Evolutionary conservation across 2,329 filamentous ascomycete genomes (phyloP), one percentile per base, ranked within the genome.

Genomic region (Colletotrichum chrysophilum): DNA sequence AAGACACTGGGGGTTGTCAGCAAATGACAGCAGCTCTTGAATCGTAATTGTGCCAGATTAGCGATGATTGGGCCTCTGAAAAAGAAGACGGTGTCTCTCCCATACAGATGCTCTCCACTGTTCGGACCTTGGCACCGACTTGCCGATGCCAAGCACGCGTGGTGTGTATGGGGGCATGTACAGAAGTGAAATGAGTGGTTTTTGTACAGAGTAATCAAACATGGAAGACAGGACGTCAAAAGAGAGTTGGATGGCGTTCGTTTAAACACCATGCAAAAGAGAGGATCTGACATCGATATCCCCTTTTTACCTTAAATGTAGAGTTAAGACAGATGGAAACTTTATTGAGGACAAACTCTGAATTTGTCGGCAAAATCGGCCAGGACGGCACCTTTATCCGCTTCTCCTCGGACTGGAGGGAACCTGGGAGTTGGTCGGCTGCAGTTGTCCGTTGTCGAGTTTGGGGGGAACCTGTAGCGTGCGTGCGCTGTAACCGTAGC

Each of bases 311-410:
- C 62, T 72, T 52, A 43, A 48, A 30, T 43, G 56, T 64, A 72
- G 34, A 72, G 69, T 64, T 72, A 43, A 43, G 43, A 56, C 72
- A 66, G 12, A 36, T 14, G 28, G 38, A 64, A 75, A 56, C 61
- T 71, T 32, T 72, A 75, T 67, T 55, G 68, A 8, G 26, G 14
- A 34, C 26, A 61, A 14, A 62, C 34, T 36, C 18, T n/a, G 4
- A 32, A 24, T 71, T 71, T 62, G 62, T 28, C 69, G 72, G 62
- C 55, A 62, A 67, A 60, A 66, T 56, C 72, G 68, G 72, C 68
- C 28, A n/a, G 21, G 26, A 43, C 66, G 72, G 72, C 61, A 75
- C 28, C 21, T 16, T 18, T 70, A 68, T 30, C 70, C 66, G 58
- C 14, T 16, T 26, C 10, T 56, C 24, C n/a, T 52, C 43, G 43